Percentiles rank a stretch among this genome's conserved stretches.
Evolutionary conservation across 441 rosid species (phyloP).

Genomic region (Bocquillonia castaneifolia): DNA sequence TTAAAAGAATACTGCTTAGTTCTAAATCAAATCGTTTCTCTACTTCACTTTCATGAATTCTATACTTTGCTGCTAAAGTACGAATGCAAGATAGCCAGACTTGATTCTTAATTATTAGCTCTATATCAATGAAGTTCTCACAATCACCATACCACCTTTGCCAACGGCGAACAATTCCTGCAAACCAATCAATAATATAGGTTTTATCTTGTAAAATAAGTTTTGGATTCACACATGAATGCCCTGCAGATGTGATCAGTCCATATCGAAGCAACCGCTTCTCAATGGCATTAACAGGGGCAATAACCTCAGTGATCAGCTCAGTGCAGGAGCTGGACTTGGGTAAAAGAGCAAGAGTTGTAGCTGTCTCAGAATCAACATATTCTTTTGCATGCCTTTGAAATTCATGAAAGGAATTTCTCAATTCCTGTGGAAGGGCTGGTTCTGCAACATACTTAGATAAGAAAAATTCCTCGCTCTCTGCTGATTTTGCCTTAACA

Average conservation of each 20-base stretch:
- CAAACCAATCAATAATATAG: slow-evolving; percentile 78
- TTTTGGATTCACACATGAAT: slow-evolving; percentile 40
- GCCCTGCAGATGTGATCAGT: slow-evolving; percentile 55
- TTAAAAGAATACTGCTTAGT: slow-evolving; percentile 49
- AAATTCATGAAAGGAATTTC: slow-evolving; percentile 67
- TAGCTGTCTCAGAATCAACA: slow-evolving; percentile 69
- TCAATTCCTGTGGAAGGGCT: slow-evolving; percentile 66
- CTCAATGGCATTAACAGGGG: slow-evolving; percentile 64
- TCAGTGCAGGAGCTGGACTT: slow-evolving; percentile 33
- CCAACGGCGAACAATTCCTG: slow-evolving; percentile 72
- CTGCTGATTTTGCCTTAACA: slow-evolving; percentile 41
- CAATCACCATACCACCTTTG: slow-evolving; percentile 61
- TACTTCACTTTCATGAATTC: slow-evolving; percentile 61
- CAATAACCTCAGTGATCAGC: slow-evolving; percentile 47
- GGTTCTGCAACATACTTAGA: slow-evolving; percentile 72
- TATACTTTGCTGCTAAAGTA: slow-evolving; percentile 75
- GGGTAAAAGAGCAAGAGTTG: slow-evolving; percentile 56
- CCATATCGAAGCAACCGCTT: slow-evolving; percentile 75
- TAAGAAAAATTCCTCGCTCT: slow-evolving; percentile 59
- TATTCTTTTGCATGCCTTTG: slow-evolving; percentile 57
- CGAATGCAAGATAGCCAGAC: slow-evolving; percentile 79
- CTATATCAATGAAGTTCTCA: slow-evolving; percentile 64
- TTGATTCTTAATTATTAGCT: slow-evolving; percentile 44
- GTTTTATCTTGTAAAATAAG: slow-evolving; percentile 63
- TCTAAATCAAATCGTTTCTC: slow-evolving; percentile 69